Evolutionary conservation across 2,329 filamentous ascomycete genomes (phyloP).

Genomic region (Orbilia quercus): DNA sequence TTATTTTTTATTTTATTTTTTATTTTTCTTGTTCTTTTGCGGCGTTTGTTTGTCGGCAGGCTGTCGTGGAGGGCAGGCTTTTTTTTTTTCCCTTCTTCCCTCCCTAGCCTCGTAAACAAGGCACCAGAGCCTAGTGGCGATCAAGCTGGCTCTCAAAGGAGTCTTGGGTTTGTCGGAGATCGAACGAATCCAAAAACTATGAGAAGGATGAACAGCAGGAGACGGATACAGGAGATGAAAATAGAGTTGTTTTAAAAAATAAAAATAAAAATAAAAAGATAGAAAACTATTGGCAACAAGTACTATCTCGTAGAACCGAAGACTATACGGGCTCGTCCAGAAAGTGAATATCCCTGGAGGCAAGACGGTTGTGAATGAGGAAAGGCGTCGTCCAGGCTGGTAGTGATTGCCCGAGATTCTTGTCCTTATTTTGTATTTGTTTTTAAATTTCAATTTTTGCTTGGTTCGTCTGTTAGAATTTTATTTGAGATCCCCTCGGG

Average conservation of each 20-base stretch:
- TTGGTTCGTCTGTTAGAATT: too few species aligned
- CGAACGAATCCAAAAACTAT: slow-evolving; percentile 3
- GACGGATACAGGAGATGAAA: not conserved
- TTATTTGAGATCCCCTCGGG: too few species aligned
- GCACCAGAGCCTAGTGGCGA: slow-evolving; percentile 46
- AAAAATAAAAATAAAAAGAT: too few species aligned
- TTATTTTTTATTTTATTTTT: too few species aligned
- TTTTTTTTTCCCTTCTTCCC: slow-evolving; percentile 31
- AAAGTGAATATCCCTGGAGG: too few species aligned
- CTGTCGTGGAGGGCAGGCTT: slow-evolving; percentile 24
- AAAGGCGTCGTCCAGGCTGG: too few species aligned
- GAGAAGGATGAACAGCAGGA: not conserved
- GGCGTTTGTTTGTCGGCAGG: slow-evolving; percentile 7
- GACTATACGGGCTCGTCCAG: too few species aligned
- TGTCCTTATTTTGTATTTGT: slow-evolving; percentile 5
- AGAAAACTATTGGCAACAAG: too few species aligned
- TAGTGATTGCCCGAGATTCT: not conserved
- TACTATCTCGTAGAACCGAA: too few species aligned
- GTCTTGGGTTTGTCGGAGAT: not conserved
- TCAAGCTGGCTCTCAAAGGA: slow-evolving; percentile 28
- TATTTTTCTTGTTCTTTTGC: not conserved
- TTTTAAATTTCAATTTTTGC: slow-evolving; percentile 1
- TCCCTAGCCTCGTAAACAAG: slow-evolving; percentile 53
- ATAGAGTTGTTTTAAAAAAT: too few species aligned
- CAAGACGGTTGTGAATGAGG: too few species aligned